Conservation (phyloP, 2,329 filamentous ascomycete species). For the Chalaropsis ovoidea region DNA sequence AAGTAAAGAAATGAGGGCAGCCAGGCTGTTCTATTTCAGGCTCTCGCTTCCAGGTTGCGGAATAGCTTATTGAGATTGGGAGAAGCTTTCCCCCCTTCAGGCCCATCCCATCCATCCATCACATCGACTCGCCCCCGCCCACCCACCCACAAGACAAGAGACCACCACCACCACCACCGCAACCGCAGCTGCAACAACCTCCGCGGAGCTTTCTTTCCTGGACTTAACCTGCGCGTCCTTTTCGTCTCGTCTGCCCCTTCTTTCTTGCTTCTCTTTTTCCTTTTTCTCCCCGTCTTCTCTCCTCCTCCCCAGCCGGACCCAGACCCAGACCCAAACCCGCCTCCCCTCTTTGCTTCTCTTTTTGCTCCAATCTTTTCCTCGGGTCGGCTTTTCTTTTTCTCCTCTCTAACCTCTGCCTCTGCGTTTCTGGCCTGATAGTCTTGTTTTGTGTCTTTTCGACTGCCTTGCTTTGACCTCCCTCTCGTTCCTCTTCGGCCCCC, state of each 20-base stretch:
- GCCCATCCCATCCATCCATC: too few species aligned
- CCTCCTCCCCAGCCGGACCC: background rate
- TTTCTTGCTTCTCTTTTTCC: background rate
- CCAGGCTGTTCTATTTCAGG: conserved; percentile 10
- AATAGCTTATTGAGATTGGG: conserved; percentile 2
- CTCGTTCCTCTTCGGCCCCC: background rate
- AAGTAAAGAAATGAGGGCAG: conserved; percentile 8
- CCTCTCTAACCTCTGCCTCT: conserved; percentile 17
- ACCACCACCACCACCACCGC: background rate
- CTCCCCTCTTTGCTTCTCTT: background rate
- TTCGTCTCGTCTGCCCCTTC: background rate
- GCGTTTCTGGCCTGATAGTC: too few species aligned
- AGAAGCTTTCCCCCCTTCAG: background rate
- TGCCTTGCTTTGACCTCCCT: conserved; percentile 1
- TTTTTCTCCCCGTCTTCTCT: background rate
- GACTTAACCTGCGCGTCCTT: background rate
- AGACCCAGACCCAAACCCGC: background rate
- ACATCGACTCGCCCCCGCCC: too few species aligned
- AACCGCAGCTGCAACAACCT: too few species aligned
- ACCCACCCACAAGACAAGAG: background rate
- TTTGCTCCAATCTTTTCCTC: background rate
- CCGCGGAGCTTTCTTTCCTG: too few species aligned
- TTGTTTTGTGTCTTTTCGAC: background rate
- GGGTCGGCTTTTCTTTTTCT: conserved; percentile 23
- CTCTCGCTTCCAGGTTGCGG: background rate